These are phyloP conservation scores for Geotrichum macrosporum DNA, from an alignment of 1,139 yeast genomes.

Conservation along the genomic window DNA sequence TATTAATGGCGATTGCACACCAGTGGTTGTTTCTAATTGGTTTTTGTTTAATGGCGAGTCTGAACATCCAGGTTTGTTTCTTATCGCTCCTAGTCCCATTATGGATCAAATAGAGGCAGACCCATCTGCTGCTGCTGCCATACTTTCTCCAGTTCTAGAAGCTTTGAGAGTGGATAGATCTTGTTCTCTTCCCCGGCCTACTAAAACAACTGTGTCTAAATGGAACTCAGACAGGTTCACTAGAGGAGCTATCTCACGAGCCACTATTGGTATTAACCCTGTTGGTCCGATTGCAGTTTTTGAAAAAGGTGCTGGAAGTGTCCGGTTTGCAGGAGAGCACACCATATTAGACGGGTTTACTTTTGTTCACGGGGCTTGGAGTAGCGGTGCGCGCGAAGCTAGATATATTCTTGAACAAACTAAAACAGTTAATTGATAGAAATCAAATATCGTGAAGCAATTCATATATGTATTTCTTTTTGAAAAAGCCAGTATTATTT, in stretches of 20 bases:
- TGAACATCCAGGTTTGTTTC: conserved; percentile 24
- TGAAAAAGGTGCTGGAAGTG: conserved; percentile 50
- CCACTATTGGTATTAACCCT: conserved; percentile 65
- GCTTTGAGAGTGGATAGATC: conserved; percentile 31
- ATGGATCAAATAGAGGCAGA: conserved; percentile 47
- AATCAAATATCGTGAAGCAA: neutral
- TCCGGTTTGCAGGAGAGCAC: conserved; percentile 86
- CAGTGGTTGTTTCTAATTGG: conserved; percentile 49
- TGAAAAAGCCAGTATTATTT: too few relatives aligned
- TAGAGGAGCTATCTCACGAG: conserved; percentile 70
- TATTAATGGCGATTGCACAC: conserved; percentile 40
- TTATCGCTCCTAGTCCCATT: conserved; percentile 43
- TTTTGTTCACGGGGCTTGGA: conserved; percentile 83
- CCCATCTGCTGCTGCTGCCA: conserved; percentile 44
- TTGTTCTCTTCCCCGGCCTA: conserved; percentile 45
- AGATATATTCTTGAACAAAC: conserved; percentile 21
- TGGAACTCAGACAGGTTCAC: conserved; percentile 73
- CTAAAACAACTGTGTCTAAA: conserved; percentile 50
- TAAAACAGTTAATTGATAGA: neutral
- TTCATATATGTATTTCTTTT: neutral
- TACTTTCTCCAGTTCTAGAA: conserved; percentile 45
- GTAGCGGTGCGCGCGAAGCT: conserved; percentile 74
- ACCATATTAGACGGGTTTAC: conserved; percentile 74
- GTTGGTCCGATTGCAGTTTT: conserved; percentile 53
- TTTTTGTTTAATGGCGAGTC: conserved; percentile 34